phyloP scores from a whole-genome alignment of 1,284 basidiomycete genomes.

The Inonotus hispidus region DNA sequence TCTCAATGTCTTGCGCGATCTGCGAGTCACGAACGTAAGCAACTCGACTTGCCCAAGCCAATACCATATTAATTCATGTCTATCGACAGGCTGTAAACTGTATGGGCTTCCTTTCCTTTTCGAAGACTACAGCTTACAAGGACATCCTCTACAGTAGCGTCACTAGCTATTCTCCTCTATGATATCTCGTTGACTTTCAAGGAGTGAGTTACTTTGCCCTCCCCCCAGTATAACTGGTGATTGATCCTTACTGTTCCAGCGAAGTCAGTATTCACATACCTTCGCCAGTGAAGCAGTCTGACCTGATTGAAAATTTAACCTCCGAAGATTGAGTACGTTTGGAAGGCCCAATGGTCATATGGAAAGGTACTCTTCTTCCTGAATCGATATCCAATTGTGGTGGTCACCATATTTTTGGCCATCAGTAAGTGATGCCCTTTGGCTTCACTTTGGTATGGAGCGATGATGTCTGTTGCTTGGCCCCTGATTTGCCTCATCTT shows the following conservation, averaged over 20 bases:
- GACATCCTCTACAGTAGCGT: neutral
- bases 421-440: neutral
- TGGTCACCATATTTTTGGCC: neutral
- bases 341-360: slow-evolving; percentile 11
- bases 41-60: neutral
- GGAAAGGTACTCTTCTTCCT: slow-evolving; percentile 15
- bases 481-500: neutral
- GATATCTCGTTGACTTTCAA: slow-evolving; percentile 11
- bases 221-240: neutral
- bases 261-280: neutral
- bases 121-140: neutral
- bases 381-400: slow-evolving; percentile 9
- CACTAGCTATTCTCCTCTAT: slow-evolving; percentile 7
- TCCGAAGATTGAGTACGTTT: slow-evolving; percentile 10
- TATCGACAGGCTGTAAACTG: neutral
- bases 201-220: slow-evolving; percentile 1
- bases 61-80: neutral
- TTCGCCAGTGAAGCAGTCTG: neutral
- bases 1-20: slow-evolving; percentile 4
- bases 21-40: slow-evolving; percentile 12
- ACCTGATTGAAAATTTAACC: neutral
- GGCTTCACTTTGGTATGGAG: neutral
- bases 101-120: neutral
- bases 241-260: neutral
- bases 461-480: neutral